Base-by-base conservation (phyloP, 2,329 filamentous ascomycete genomes). In the Didymella pinodella region DNA sequence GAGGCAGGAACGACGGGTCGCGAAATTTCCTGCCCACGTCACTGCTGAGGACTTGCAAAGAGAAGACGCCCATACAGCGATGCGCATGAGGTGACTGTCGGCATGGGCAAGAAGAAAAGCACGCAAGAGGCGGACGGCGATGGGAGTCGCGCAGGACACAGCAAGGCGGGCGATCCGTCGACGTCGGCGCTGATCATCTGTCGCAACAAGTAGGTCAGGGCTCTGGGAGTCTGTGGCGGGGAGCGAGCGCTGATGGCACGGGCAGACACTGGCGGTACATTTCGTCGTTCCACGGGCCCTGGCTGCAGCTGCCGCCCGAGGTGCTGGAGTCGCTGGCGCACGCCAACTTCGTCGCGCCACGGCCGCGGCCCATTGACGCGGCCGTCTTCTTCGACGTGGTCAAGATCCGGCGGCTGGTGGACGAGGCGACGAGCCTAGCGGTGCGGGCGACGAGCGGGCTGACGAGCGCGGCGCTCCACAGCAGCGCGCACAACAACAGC, bases 241-340 rank as follows among this genome's bases (percentile, higher is more conserved):
- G 25, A 29, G 48, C 49, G 14, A 0, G 14, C 14, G 40, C 66
- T 68, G 61, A 67, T 59, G 28, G 32, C 12, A 18, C 7, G n/a
- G 18, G 20, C 16, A 94, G 91, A 75, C 90, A 94, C 79, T 94
- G 91, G 91, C 86, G 88, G 64, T 92, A 92, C 75, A 93, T 95
- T 59, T 93, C 90, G 22, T 90, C 88, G 28, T 95, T 91, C 71
- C 89, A 93, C 72, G 92, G 91, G 25, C 88, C 90, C 66, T 95
- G 92, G 92, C 85, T 93, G 14, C 89, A 92, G 76, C 82, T 94
- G 56, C 90, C 91, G 20, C 85, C 88, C 63, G 91, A 94, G 76
- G 86, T 93, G 56, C 87, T 96, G 77, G 89, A 93, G 75, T 87
- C 85, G 48, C 85, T 95, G 49, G 91, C 91, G 54, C 87, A 92